Evolutionary conservation across 148 eudicot genomes (phyloP).

Genomic region (Agrostemma githago): DNA sequence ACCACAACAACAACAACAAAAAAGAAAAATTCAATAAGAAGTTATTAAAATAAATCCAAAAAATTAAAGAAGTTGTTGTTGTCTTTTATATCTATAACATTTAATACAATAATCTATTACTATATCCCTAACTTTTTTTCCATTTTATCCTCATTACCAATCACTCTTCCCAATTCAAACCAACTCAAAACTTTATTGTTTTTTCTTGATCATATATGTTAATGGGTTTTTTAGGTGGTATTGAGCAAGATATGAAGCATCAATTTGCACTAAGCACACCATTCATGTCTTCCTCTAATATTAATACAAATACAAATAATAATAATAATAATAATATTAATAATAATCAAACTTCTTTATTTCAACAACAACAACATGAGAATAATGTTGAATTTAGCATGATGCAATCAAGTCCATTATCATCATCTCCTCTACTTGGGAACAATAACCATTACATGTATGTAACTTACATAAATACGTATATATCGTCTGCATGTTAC

Average conservation of each 20-base stretch:
- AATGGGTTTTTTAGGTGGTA: constrained; percentile 12
- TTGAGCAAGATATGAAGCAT: constrained; percentile 9
- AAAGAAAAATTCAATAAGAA: neutral
- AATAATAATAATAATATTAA: neutral
- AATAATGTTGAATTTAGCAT: constrained; percentile 28
- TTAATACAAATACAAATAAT: neutral
- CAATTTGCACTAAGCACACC: neutral
- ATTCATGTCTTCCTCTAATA: constrained; percentile 1
- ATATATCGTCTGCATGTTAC: too few species aligned
- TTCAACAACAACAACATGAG: constrained; percentile 19
- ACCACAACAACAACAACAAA: neutral
- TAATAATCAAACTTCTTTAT: neutral
- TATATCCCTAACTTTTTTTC: neutral
- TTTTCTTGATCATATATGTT: neutral
- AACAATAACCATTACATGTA: constrained; percentile 24
- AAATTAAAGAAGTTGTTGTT: neutral
- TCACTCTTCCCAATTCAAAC: constrained; percentile 9
- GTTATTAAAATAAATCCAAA: neutral
- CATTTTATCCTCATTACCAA: constrained; percentile 17
- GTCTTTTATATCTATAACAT: constrained; percentile 14
- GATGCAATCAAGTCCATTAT: constrained; percentile 33
- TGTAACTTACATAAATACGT: neutral
- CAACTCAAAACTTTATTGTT: constrained; percentile 3
- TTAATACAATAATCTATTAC: neutral
- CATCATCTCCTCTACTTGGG: constrained; percentile 24